Evolutionary conservation across 805 yeast species (phyloP), one percentile per base, ranked within the genome.

Genomic region (Yamadazyma endophytica): DNA sequence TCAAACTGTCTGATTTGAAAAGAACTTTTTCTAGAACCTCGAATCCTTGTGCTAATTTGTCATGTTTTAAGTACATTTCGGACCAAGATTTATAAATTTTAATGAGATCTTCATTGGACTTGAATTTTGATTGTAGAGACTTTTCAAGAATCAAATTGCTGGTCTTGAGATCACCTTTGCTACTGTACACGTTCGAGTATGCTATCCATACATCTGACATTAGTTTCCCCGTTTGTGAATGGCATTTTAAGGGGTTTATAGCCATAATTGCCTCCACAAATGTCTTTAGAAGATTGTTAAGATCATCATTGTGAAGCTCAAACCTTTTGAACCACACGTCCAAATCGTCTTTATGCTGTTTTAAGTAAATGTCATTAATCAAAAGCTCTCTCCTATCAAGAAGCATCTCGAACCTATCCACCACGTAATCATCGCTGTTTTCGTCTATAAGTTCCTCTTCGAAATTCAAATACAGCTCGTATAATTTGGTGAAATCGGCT

Each of bases 1-100:
- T 14, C 9, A 9, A 15, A n/a, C 21, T 24, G 3, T 49, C 32
- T 3, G 29, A 32, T 4, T 38, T 29, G 17, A 47, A 43, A 17
- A 68, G 39, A 0, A 68, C 57, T 13, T 43, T 43, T 36, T 62
- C 60, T 1, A 69, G 37, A 4, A 68, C 51, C 0, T 44, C 35
- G 4, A 67, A 29, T 0, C 75, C 61, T 13, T 52, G 54, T 1
- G 67, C 72, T 13, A 75, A 52, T 31, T 77, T 54, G 1, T 66
- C 72, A 12, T 60, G 55, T 15, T 70, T 58, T 18, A 83, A 46
- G 37, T 80, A 82, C 55, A 75, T 58, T 35, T 82, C 82, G 5
- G 82, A 66, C 96, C 96, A 89, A 12, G 68, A 70, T n/a, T 75
- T 59, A 73, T 87, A 84, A 5, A 89, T 53, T 3, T 70, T 70